Conservation (phyloP, 2,329 filamentous ascomycete species). For the Coniochaeta sp. region DNA sequence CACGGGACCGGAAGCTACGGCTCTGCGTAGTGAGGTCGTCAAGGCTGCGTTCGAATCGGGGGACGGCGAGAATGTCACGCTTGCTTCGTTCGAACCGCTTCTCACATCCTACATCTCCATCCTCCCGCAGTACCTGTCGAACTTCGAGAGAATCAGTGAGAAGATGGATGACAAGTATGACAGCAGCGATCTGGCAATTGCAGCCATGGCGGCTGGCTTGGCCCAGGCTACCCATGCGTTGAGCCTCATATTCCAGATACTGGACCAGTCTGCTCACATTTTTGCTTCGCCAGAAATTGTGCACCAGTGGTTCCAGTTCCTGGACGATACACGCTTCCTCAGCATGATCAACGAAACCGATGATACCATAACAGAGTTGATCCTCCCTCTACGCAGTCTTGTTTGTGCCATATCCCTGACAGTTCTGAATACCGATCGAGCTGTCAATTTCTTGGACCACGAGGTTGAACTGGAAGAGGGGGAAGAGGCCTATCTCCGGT, state of each 20-base stretch:
- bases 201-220: constrained; percentile 41
- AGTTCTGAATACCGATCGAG: constrained; percentile 59
- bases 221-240: constrained; percentile 68
- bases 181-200: neutral
- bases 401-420: constrained; percentile 64
- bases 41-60: constrained; percentile 13
- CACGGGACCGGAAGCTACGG: constrained; percentile 10
- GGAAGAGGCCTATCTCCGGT: constrained; percentile 58
- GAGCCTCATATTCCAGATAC: constrained; percentile 64
- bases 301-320: constrained; percentile 67
- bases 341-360: constrained; percentile 43
- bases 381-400: constrained; percentile 61
- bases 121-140: constrained; percentile 40
- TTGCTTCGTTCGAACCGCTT: constrained; percentile 33
- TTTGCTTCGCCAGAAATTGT: constrained; percentile 54
- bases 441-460: constrained; percentile 50
- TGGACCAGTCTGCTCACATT: constrained; percentile 48
- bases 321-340: constrained; percentile 64
- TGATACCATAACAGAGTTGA: constrained; percentile 40
- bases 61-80: constrained; percentile 10
- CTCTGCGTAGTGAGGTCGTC: constrained; percentile 12
- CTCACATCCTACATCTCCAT: constrained; percentile 41
- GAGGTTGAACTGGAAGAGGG: constrained; percentile 34
- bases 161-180: neutral
- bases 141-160: constrained; percentile 7